Evolutionary conservation across 2,329 filamentous ascomycete species (phyloP).

Genomic region (Fusarium falciforme): DNA sequence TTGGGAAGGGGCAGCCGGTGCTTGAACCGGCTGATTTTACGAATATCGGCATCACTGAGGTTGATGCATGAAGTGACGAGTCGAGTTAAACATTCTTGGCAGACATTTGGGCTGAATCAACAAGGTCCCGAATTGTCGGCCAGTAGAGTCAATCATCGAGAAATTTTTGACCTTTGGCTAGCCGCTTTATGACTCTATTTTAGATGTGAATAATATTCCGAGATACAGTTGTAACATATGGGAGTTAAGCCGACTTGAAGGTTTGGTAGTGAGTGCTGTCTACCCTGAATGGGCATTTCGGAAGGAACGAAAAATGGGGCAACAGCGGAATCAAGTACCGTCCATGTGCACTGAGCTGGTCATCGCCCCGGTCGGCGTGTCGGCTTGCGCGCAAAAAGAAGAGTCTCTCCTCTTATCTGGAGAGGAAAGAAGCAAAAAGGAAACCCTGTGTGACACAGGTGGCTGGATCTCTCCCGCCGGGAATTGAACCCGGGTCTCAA

Average conservation of each 20-base stretch:
- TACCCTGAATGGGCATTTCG: no score
- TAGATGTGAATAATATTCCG: no score
- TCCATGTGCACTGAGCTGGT: neutral
- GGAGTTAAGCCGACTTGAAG: no score
- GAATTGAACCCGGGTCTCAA: conserved; percentile 43
- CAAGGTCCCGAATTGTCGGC: no score
- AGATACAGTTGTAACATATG: no score
- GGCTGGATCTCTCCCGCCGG: conserved; percentile 42
- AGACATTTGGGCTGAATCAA: no score
- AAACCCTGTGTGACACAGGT: conserved; percentile 16
- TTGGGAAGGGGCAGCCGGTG: conserved; percentile 33
- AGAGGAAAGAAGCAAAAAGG: conserved; percentile 4
- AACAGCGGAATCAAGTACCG: neutral
- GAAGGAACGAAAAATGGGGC: neutral
- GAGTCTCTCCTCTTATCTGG: neutral
- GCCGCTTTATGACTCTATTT: no score
- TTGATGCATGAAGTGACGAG: neutral
- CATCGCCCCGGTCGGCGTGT: neutral
- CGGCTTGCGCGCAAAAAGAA: neutral
- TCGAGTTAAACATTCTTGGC: no score
- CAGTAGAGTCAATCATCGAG: no score
- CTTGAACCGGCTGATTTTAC: conserved; percentile 35
- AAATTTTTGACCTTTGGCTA: no score
- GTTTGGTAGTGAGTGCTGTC: no score
- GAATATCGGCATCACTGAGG: neutral